Conservation (phyloP, 495 filamentous ascomycete genomes). For the Podospora comata region DNA sequence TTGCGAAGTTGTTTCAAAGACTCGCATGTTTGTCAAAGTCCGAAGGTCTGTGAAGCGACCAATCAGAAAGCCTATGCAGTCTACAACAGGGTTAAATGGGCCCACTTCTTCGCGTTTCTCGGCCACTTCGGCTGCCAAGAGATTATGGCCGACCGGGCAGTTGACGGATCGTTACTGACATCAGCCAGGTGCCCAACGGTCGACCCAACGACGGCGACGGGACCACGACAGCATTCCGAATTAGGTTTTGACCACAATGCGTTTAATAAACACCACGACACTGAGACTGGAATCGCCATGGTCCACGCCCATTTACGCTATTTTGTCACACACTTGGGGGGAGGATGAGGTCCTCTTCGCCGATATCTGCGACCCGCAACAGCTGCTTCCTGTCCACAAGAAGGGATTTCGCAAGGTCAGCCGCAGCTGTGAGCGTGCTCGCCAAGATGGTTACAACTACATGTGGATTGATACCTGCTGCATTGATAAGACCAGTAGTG, state of each 20-base stretch:
- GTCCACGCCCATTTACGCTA: background rate
- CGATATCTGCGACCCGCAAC: background rate
- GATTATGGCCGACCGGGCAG: background rate
- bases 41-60: background rate
- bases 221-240: background rate
- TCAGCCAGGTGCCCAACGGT: background rate
- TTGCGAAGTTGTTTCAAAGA: background rate
- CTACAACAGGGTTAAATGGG: background rate
- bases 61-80: background rate
- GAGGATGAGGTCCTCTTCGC: conserved; percentile 9
- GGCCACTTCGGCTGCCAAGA: background rate
- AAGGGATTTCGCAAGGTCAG: conserved; percentile 7
- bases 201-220: background rate
- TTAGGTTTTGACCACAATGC: background rate
- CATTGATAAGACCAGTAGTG: conserved; percentile 9
- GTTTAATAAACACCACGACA: background rate
- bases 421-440: background rate
- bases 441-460: conserved; percentile 7
- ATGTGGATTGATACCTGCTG: conserved; percentile 11
- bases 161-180: background rate
- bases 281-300: conserved; percentile 2
- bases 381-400: conserved; percentile 2
- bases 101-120: background rate
- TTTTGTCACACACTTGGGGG: conserved; percentile 7
- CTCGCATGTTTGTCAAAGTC: background rate